Evolutionary conservation across 2,329 filamentous ascomycete species (phyloP), one percentile per base, ranked within the genome.

Genomic region (Zasmidium cellare): DNA sequence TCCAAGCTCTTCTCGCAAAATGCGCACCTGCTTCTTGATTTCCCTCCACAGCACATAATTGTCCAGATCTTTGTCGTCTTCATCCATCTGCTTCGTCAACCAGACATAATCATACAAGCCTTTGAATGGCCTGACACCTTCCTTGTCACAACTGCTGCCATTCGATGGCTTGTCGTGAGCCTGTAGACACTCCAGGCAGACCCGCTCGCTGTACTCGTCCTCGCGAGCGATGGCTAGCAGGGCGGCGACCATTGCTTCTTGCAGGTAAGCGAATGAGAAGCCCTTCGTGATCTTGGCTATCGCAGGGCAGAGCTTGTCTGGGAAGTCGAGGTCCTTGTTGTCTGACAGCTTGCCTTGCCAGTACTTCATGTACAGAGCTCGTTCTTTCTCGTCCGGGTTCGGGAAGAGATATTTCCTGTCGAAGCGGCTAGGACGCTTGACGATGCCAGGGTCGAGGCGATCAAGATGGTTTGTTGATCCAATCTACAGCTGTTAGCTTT

Each of bases 251-350:
- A 89, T 89, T 0, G 84, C 86, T 70, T 89, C 87, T 67, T 89
- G 86, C 71, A 89, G 81, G 67, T 88, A 89, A 0, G 86, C 86
- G 68, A 89, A 89, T 63, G 83, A 86, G 71, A 89, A 89, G n/a
- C 79, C 79, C 23, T 82, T 73, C 0, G 85, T 89, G 59, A 87
- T 85, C 9, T 78, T 77, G 2, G 86, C 86, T 59, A 88, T 81
- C n/a, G 82, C 80, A 0, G 69, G 67, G 67, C 82, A 84, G 3
- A 89, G 76, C 59, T 77, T 75, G 67, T 84, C 78, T 0, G 85
- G 85, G 64, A 89, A 88, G 6, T 84, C 80, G 44, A 89, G 75
- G 9, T 81, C 77, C 59, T 83, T 76, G 70, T 86, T 87, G 62
- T 77, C 74, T 35, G 75, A 72, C 3, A 89, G 76, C 66, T 79